Evolutionary conservation across 441 rosid species (phyloP).

Genomic region (Mallotus japonicus): DNA sequence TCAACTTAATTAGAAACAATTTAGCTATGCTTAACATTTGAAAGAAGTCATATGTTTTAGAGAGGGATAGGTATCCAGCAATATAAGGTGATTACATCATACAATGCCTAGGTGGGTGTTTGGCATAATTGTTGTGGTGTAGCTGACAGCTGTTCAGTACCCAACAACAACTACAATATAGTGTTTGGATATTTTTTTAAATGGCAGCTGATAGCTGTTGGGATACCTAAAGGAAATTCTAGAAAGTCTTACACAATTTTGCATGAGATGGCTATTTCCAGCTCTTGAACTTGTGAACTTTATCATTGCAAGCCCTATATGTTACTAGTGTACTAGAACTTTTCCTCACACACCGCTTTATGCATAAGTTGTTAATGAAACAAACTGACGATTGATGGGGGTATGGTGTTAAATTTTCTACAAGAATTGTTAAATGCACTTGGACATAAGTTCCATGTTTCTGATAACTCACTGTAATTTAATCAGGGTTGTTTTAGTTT

Average conservation of each 20-base stretch:
- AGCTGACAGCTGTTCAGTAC: too few species aligned
- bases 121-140: too few species aligned
- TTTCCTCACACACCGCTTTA: not conserved
- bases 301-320: not conserved
- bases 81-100: not conserved
- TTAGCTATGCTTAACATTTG: not conserved
- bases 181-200: too few species aligned
- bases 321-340: not conserved
- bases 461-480: not conserved
- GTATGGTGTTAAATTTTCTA: not conserved
- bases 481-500: not conserved
- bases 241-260: not conserved
- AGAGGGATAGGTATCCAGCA: not conserved
- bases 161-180: too few species aligned
- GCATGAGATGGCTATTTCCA: not conserved
- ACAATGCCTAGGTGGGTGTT: not conserved
- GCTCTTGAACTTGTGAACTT: not conserved
- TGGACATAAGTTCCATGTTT: not conserved
- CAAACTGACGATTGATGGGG: not conserved
- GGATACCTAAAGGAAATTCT: not conserved
- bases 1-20: not conserved
- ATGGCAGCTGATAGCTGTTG: too few species aligned
- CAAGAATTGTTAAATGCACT: not conserved
- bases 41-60: not conserved
- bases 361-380: not conserved